phyloP scores from a whole-genome alignment of 768 basidiomycete species.

The Suillus americanus region DNA sequence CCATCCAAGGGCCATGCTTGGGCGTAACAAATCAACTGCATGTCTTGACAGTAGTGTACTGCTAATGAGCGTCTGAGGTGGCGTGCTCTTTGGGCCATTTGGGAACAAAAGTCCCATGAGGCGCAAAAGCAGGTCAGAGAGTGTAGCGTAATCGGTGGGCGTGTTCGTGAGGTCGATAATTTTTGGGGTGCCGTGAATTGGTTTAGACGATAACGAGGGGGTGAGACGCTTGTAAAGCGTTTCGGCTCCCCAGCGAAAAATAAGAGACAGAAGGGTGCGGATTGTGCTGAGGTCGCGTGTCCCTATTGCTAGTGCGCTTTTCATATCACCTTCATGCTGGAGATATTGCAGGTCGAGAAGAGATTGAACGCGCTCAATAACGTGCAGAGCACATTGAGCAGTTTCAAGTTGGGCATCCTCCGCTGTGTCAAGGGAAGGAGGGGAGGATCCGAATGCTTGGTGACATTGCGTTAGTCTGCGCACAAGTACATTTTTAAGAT shows the following conservation, averaged over 20 bases:
- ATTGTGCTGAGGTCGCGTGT: constrained; percentile 65
- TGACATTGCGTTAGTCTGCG: constrained; percentile 18
- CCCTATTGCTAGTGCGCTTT: constrained; percentile 42
- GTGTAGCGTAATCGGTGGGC: constrained; percentile 40
- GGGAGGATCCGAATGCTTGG: constrained; percentile 10
- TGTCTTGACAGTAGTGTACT: constrained; percentile 61
- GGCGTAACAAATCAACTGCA: constrained; percentile 54
- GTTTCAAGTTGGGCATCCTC: constrained; percentile 51
- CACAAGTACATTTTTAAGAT: constrained; percentile 12
- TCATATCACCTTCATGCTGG: background rate
- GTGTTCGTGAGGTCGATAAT: constrained; percentile 46
- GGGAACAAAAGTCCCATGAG: constrained; percentile 56
- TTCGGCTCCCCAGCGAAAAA: constrained; percentile 72
- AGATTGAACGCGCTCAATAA: constrained; percentile 48
- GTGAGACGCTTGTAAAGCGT: constrained; percentile 48
- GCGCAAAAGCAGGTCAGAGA: constrained; percentile 43
- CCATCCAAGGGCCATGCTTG: constrained; percentile 71
- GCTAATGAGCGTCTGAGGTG: constrained; percentile 59
- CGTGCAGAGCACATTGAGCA: constrained; percentile 52
- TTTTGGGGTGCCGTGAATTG: constrained; percentile 23
- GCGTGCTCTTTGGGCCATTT: constrained; percentile 42
- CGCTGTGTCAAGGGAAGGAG: constrained; percentile 23
- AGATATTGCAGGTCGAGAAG: constrained; percentile 31
- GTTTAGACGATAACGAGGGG: constrained; percentile 38
- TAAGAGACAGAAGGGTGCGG: constrained; percentile 62